Evolutionary conservation across 148 eudicot genomes (phyloP), one percentile per base, ranked within the genome.

Genomic region (Simmondsia chinensis): DNA sequence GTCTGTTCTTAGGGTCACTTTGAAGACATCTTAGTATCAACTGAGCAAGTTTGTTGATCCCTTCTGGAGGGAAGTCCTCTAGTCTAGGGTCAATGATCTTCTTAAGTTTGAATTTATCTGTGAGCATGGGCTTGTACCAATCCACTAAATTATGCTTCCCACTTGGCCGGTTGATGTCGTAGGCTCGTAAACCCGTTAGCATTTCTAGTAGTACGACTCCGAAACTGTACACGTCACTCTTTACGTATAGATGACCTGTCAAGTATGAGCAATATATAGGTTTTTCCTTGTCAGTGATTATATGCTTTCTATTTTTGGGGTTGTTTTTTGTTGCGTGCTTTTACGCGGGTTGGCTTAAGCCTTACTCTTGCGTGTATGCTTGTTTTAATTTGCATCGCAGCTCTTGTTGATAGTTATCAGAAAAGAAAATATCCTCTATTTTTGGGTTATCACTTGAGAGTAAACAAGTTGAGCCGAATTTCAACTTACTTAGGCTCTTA

Each of bases 211-310:
- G 43, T 8, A 83, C 83, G 3, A 87, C 96, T 0, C 96, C 94
- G 7, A 80, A 88, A 4, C 91, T 70, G 2, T 77, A 88, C 3
- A 88, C 91, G 26, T 88, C 97, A 20, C 97, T 88, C 54, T 63
- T 73, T 22, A 82, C 72, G 28, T 74, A 79, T 18, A 79, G 48
- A 66, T 75, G 94, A 40, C 89, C 95, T 76, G 61, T 2, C 23
- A n/a, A n/a, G n/a, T n/a, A n/a, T n/a, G n/a, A n/a, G n/a, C n/a
- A n/a, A n/a, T n/a, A n/a, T n/a, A n/a, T n/a, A n/a, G n/a, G n/a
- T n/a, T n/a, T n/a, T n/a, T n/a, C n/a, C n/a, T n/a, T n/a, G n/a
- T n/a, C n/a, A n/a, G n/a, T n/a, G n/a, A n/a, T n/a, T n/a, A n/a
- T n/a, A n/a, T n/a, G n/a, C n/a, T n/a, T n/a, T n/a, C n/a, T n/a